Conservation (phyloP, 2,329 filamentous ascomycete species). For the Nannizziopsis barbatae region DNA sequence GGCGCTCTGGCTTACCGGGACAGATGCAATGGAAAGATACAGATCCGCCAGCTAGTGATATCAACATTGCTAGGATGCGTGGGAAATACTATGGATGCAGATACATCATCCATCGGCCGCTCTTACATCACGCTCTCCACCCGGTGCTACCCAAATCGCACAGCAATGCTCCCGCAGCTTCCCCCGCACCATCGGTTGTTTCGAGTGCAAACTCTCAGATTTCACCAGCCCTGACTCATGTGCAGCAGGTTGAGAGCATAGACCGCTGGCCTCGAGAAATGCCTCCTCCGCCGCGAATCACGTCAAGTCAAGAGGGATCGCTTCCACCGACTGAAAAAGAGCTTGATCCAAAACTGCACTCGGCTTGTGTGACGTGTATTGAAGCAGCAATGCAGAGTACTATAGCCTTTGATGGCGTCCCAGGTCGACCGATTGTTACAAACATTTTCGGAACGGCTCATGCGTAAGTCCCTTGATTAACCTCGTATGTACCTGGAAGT, state of each 20-base stretch:
- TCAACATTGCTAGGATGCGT: slow-evolving; percentile 70
- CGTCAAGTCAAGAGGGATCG: slow-evolving; percentile 11
- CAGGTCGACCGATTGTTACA: slow-evolving; percentile 67
- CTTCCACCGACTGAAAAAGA: slow-evolving; percentile 22
- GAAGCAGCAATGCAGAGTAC: slow-evolving; percentile 75
- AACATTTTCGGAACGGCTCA: slow-evolving; percentile 93
- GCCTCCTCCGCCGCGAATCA: slow-evolving; percentile 22
- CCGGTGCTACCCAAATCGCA: slow-evolving; percentile 26
- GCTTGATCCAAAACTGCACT: slow-evolving; percentile 39
- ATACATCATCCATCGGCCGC: slow-evolving; percentile 79
- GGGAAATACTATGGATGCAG: slow-evolving; percentile 92
- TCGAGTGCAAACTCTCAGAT: slow-evolving; percentile 26
- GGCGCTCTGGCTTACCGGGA: slow-evolving; percentile 42
- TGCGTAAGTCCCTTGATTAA: slow-evolving; percentile 61
- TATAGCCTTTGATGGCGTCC: slow-evolving; percentile 59
- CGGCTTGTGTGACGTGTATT: slow-evolving; percentile 52
- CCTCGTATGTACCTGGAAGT: neutral
- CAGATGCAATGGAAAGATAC: slow-evolving; percentile 52
- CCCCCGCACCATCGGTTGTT: slow-evolving; percentile 23
- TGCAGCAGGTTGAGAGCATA: slow-evolving; percentile 24
- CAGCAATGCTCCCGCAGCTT: slow-evolving; percentile 21
- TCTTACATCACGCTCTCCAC: slow-evolving; percentile 52
- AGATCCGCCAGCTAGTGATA: slow-evolving; percentile 61
- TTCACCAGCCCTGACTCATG: slow-evolving; percentile 27
- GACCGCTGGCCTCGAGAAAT: slow-evolving; percentile 27